Evolutionary conservation across 2,329 filamentous ascomycete genomes (phyloP), one percentile per base, ranked within the genome.

Genomic region (Alternaria panax): DNA sequence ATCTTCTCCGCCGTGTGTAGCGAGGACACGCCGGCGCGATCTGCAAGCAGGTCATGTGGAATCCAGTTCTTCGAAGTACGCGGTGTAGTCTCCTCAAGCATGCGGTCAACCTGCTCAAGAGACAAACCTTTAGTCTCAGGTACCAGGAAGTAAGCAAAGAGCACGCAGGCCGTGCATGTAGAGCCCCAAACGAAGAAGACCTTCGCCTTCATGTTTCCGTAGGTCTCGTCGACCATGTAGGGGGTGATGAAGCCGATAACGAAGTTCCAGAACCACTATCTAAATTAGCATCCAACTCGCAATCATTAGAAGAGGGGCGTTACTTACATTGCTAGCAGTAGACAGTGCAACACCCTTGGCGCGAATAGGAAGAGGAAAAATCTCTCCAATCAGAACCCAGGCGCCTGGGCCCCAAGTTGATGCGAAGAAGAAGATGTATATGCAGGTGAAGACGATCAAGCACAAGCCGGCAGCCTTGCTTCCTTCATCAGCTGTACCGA

Each of bases 401-500:
- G 84, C 85, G 56, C 83, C 90, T 7, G 92, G 92, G 53, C 92
- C 92, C 92, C 92, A 96, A 65, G 92, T 96, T 59, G 86, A 88
- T 60, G 92, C 92, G 78, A 96, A 96, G 85, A 90, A 94, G 86
- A 92, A 93, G 84, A 96, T 93, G 85, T 93, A 95, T 83, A 96
- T 89, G 82, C 89, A 90, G 75, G 95, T 95, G 82, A 96, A 95
- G 62, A 91, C 87, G 66, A 96, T 92, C 84, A 93, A 78, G 66
- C 67, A 74, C 27, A 75, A 70, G 48, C 78, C 75, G 1, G 87
- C 88, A 2, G 81, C 65, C 61, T 84, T 80, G 77, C 89, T 78
- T 20, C 72, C 75, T 20, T 67, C 69, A 28, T 66, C 66, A 0
- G 80, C 71, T 22, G 70, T 75, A 60, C 83, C 85, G 52, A 86